Conservation (phyloP, 768 basidiomycete genomes). For the Nevesoporus exiguus region DNA sequence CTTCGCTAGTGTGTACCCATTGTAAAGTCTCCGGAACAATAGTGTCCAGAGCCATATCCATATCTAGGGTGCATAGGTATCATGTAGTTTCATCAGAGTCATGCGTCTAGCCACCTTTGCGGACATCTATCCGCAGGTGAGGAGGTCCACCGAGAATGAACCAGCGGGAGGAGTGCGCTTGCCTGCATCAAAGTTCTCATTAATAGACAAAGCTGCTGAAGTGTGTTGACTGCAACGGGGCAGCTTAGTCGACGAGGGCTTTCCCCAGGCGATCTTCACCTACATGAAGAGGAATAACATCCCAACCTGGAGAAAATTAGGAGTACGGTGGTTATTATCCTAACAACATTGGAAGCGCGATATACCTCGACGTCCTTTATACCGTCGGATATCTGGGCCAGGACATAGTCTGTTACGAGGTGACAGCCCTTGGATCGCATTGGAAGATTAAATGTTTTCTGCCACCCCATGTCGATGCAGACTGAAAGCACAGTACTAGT, state of each 20-base stretch:
- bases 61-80: constrained; percentile 55
- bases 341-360: background rate
- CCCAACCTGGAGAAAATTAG: constrained; percentile 52
- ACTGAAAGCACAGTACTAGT: background rate
- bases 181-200: constrained; percentile 89
- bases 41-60: constrained; percentile 90
- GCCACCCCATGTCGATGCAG: constrained; percentile 71
- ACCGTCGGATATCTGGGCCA: constrained; percentile 63
- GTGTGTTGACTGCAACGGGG: constrained; percentile 62
- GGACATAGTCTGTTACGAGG: constrained; percentile 77
- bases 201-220: constrained; percentile 75
- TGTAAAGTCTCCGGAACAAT: constrained; percentile 81
- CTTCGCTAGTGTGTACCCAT: constrained; percentile 90
- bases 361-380: constrained; percentile 62
- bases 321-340: background rate
- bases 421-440: constrained; percentile 66
- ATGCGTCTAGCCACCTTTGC: constrained; percentile 34
- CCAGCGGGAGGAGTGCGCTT: constrained; percentile 11
- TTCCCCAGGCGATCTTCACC: constrained; percentile 22
- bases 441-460: constrained; percentile 72
- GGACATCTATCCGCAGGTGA: constrained; percentile 36
- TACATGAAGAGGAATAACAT: constrained; percentile 90
- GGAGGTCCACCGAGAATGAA: constrained; percentile 1
- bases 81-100: constrained; percentile 21
- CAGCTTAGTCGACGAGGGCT: constrained; percentile 7